Base-by-base conservation (phyloP, 345 rosid genomes). In the Rhizophora mangle region DNA sequence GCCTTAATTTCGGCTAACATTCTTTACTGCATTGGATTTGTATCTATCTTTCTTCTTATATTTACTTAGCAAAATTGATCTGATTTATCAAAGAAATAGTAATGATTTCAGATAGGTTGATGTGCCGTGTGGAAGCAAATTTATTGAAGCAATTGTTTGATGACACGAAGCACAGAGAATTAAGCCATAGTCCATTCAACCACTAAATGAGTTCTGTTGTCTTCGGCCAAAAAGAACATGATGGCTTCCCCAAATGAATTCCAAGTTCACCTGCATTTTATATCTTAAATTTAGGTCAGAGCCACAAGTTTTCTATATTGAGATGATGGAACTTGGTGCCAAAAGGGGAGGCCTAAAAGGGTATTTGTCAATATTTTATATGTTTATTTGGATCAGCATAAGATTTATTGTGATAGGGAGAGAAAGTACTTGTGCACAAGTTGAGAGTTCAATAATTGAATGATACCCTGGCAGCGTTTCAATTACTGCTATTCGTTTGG, bases 361-460 rank as follows among this genome's bases (percentile, higher is more conserved):
- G 3, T 54, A 19, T 53, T 54, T 21, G 5, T 4, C 2, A 54
- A 54, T 54, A 54, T 54, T 43, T 43, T 11, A 4, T 21, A 54
- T 15, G 4, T 54, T 18, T 30, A 32, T 49, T 57, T 47, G 64
- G 47, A 71, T 37, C 62, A 22, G 69, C 69, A 37, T 34, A 1
- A 56, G 43, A 64, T 43, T 34, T 11, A 22, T 53, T 39, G 43
- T 11, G 47, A 13, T 16, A 13, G 47, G 13, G 55, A 24, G 67
- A 46, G 67, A 64, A 13, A 47, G 52, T 53, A 39, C 11, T 8
- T 7, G 34, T 0, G 56, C 47, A 34, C 69, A 54, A 22, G 59
- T 27, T 30, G 37, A 26, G 61, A 52, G 20, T 62, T 70, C 67
- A 55, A 63, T 71, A 54, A 63, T 71, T 55, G 74, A 71, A 66